A percentile compares a stretch with the other conserved stretches of the same genome.
Conservation (phyloP, 768 basidiomycete genomes). For the Albatrellus ellisii region DNA sequence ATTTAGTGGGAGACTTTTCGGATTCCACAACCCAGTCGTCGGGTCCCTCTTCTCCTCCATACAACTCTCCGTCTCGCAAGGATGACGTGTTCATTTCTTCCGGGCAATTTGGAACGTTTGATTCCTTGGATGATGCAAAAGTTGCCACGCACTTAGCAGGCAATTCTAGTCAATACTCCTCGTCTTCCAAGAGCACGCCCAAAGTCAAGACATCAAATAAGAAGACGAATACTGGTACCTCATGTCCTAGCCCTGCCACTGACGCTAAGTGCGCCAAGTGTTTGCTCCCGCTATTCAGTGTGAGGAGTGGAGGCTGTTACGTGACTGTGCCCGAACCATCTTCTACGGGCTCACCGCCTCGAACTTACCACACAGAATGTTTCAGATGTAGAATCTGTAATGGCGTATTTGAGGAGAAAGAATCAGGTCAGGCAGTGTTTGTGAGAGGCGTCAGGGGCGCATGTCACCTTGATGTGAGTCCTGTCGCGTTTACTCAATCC, state of each 20-base stretch:
- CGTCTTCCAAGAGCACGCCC: neutral
- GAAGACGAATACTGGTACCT: constrained; percentile 17
- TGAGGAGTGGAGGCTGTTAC: constrained; percentile 46
- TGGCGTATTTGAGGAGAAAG: constrained; percentile 45
- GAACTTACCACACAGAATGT: constrained; percentile 61
- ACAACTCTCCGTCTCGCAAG: constrained; percentile 20
- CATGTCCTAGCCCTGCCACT: constrained; percentile 19
- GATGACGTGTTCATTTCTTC: constrained; percentile 4
- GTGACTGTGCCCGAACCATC: constrained; percentile 50
- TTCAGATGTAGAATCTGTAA: constrained; percentile 63
- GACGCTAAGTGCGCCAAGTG: constrained; percentile 51
- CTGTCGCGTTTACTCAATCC: neutral
- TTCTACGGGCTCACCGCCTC: constrained; percentile 29
- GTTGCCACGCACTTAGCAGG: neutral
- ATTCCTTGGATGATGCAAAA: neutral
- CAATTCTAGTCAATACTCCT: neutral
- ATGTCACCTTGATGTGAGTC: constrained; percentile 49
- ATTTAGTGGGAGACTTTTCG: constrained; percentile 46
- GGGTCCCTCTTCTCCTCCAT: constrained; percentile 34
- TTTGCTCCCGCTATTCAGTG: constrained; percentile 39
- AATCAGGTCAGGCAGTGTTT: constrained; percentile 56
- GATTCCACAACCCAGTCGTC: constrained; percentile 43
- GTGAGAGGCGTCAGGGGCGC: constrained; percentile 51
- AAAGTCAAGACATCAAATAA: neutral
- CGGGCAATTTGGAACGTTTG: neutral